Conservation (phyloP, 2,329 filamentous ascomycete species). For the Colletotrichum sublineola region DNA sequence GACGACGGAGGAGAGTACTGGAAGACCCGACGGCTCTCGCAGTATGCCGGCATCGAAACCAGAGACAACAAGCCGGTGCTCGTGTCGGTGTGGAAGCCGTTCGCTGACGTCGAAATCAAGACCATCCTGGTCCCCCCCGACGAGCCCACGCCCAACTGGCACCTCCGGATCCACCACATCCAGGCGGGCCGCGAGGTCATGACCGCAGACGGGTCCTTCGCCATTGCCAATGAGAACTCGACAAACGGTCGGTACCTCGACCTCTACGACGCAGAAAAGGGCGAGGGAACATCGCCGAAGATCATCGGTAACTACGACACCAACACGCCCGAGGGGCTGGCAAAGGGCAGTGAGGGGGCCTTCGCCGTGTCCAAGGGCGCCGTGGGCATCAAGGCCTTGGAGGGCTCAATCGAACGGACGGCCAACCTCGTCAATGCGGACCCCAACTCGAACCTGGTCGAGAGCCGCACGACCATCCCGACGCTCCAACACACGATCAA, state of each 20-base stretch:
- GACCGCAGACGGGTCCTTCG: slow-evolving; percentile 82
- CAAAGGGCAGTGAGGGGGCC: slow-evolving; percentile 63
- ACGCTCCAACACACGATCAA: slow-evolving; percentile 74
- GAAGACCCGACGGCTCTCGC: slow-evolving; percentile 79
- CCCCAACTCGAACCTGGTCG: slow-evolving; percentile 82
- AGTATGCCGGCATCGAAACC: slow-evolving; percentile 72
- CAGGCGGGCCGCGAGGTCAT: slow-evolving; percentile 71
- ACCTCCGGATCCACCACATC: slow-evolving; percentile 75
- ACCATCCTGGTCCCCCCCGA: slow-evolving; percentile 76
- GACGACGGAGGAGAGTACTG: slow-evolving; percentile 84
- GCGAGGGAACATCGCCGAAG: slow-evolving; percentile 66
- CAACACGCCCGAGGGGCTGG: slow-evolving; percentile 66
- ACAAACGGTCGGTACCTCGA: slow-evolving; percentile 64
- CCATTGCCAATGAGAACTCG: slow-evolving; percentile 70
- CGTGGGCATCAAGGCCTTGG: slow-evolving; percentile 70
- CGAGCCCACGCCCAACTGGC: slow-evolving; percentile 74
- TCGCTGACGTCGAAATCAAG: slow-evolving; percentile 74
- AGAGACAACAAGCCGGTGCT: slow-evolving; percentile 70
- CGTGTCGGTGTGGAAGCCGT: slow-evolving; percentile 78
- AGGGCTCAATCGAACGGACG: slow-evolving; percentile 60
- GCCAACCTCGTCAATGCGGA: slow-evolving; percentile 81
- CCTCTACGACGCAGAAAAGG: slow-evolving; percentile 55
- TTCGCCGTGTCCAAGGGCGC: slow-evolving; percentile 70
- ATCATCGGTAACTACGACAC: slow-evolving; percentile 74
- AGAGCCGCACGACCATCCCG: slow-evolving; percentile 79